Percentiles rank a stretch among this genome's conserved stretches.
These are phyloP conservation scores for Stephania cephalantha DNA, from an alignment of 164 flowering plant genomes.

Conservation along the genomic window DNA sequence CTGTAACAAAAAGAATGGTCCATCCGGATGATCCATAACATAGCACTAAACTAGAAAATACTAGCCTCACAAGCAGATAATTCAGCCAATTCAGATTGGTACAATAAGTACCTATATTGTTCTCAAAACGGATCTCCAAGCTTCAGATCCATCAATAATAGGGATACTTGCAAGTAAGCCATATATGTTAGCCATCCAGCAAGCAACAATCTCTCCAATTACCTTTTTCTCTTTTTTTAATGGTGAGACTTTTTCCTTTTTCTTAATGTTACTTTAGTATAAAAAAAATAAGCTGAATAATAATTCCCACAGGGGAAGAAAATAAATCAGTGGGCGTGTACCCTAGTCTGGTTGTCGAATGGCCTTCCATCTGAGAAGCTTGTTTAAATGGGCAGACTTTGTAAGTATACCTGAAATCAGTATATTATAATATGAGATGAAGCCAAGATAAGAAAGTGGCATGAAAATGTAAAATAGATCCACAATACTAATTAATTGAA, in stretches of 20 bases:
- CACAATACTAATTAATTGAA: slow-evolving; percentile 5
- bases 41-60: not conserved
- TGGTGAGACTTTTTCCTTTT: too few species aligned
- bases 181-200: not conserved
- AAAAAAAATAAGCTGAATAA: not conserved
- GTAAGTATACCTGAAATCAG: slow-evolving; percentile 72
- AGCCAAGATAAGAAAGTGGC: slow-evolving; percentile 1
- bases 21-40: not conserved
- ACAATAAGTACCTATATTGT: not conserved
- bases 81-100: not conserved
- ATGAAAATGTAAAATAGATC: not conserved
- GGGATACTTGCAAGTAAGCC: not conserved
- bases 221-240: too few species aligned
- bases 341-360: slow-evolving; percentile 78
- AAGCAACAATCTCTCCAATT: not conserved
- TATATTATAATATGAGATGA: not conserved
- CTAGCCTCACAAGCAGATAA: not conserved
- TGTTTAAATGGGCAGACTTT: slow-evolving; percentile 89
- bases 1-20: not conserved
- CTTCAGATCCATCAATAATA: not conserved
- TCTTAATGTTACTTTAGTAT: not conserved
- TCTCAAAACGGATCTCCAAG: not conserved
- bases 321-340: slow-evolving; percentile 21
- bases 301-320: not conserved
- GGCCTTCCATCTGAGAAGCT: slow-evolving; percentile 91